phyloP scores from a whole-genome alignment of 768 basidiomycete genomes.

The Auriculariales sp. region DNA sequence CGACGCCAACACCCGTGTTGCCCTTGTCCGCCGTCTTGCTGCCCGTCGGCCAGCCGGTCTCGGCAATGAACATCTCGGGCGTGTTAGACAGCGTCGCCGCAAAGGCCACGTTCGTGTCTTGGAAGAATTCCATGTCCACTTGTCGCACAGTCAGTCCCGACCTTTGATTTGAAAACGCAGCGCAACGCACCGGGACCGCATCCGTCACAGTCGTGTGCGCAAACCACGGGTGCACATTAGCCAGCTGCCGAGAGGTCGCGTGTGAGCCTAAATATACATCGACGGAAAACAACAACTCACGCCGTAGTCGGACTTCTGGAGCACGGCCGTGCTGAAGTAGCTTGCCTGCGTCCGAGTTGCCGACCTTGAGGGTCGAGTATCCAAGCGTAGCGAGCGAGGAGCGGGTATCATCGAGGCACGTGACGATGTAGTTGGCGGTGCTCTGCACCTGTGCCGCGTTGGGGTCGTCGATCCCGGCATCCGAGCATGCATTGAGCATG shows the following conservation, averaged over 20 bases:
- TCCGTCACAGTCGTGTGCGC: constrained; percentile 16
- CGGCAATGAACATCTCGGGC: constrained; percentile 81
- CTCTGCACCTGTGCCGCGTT: constrained; percentile 29
- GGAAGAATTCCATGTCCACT: constrained; percentile 78
- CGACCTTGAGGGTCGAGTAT: constrained; percentile 46
- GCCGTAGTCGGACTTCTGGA: constrained; percentile 53
- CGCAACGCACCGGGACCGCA: background rate
- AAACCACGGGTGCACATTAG: constrained; percentile 69
- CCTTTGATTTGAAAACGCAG: constrained; percentile 86
- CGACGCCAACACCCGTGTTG: constrained; percentile 19
- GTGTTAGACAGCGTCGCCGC: constrained; percentile 49
- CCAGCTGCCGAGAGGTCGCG: constrained; percentile 34
- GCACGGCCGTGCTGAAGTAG: constrained; percentile 61
- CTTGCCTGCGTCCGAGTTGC: constrained; percentile 76
- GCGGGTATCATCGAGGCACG: constrained; percentile 31
- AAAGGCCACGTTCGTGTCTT: constrained; percentile 41
- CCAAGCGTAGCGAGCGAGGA: constrained; percentile 34
- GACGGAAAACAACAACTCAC: constrained; percentile 22
- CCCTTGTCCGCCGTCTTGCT: constrained; percentile 45
- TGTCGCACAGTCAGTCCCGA: constrained; percentile 52
- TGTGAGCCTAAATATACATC: constrained; percentile 8
- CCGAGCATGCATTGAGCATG: background rate
- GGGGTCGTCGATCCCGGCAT: constrained; percentile 4
- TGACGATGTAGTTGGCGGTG: constrained; percentile 51
- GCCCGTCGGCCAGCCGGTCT: constrained; percentile 77